phyloP scores from a whole-genome alignment of 495 filamentous ascomycete species.

The Platismatia glauca region DNA sequence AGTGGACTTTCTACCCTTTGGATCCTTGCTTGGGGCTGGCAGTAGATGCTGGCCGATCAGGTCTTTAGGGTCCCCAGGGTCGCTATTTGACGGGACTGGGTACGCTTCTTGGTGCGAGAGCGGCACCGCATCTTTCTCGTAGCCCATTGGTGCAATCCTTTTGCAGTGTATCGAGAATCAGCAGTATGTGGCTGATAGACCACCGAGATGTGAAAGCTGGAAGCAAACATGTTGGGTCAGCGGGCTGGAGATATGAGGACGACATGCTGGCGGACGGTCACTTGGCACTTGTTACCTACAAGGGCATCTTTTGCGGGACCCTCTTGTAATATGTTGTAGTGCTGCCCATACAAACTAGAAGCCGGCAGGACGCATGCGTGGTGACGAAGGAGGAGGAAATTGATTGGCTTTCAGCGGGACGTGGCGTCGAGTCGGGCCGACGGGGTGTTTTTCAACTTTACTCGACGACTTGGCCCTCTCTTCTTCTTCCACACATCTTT shows the following conservation, averaged over 20 bases:
- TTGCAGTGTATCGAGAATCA: too few species aligned
- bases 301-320: neutral
- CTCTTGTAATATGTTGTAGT: too few species aligned
- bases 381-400: neutral
- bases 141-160: too few species aligned
- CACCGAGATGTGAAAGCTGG: neutral
- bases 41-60: neutral
- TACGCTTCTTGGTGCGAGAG: too few species aligned
- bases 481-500: neutral
- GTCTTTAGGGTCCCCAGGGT: neutral
- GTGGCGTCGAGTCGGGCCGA: neutral
- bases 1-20: neutral
- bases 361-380: neutral
- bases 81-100: neutral
- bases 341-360: neutral
- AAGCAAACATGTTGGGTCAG: neutral
- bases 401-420: neutral
- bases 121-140: too few species aligned
- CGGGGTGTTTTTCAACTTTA: neutral
- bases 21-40: neutral
- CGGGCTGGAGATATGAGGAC: neutral
- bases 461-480: too few species aligned
- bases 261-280: neutral
- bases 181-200: too few species aligned
- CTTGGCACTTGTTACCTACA: neutral